Conservation (phyloP, 2,329 filamentous ascomycete species). For the Ascochyta pisi region DNA sequence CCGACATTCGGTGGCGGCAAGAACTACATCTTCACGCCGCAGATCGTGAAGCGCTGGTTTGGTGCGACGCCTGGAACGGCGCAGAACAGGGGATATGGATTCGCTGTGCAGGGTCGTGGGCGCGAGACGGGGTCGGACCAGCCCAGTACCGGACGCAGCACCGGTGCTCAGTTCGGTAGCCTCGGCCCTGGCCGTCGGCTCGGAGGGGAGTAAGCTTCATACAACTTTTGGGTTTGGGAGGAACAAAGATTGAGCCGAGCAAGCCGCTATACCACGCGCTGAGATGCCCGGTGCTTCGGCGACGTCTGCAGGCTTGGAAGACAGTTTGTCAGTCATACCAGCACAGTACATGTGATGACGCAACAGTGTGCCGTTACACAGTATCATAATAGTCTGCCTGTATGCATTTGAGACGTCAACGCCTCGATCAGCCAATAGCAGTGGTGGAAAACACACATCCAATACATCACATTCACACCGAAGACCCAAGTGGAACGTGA, state of each 20-base stretch:
- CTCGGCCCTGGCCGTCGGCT: conserved; percentile 44
- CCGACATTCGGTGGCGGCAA: conserved; percentile 85
- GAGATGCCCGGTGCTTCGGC: neutral
- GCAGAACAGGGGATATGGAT: conserved; percentile 66
- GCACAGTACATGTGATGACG: neutral
- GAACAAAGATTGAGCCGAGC: neutral
- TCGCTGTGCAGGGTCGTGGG: conserved; percentile 57
- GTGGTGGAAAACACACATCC: no score
- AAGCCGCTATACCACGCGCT: neutral
- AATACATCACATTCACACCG: neutral
- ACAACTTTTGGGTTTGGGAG: neutral
- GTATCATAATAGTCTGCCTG: neutral
- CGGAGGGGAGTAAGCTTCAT: conserved; percentile 24
- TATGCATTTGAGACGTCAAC: no score
- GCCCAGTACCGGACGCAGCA: conserved; percentile 35
- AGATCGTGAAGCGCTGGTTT: conserved; percentile 73
- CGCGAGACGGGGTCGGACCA: conserved; percentile 23
- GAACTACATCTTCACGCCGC: conserved; percentile 78
- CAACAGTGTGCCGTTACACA: neutral
- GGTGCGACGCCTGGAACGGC: conserved; percentile 54
- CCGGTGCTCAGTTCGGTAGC: conserved; percentile 33
- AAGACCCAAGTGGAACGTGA: neutral
- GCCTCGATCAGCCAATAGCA: no score
- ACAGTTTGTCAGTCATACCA: neutral
- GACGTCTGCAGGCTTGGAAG: neutral